A percentile compares a stretch with the other conserved stretches of the same genome.
These are phyloP conservation scores for Phytophthora constricta DNA, from an alignment of 352 stramenopile genomes.

Conservation along the genomic window DNA sequence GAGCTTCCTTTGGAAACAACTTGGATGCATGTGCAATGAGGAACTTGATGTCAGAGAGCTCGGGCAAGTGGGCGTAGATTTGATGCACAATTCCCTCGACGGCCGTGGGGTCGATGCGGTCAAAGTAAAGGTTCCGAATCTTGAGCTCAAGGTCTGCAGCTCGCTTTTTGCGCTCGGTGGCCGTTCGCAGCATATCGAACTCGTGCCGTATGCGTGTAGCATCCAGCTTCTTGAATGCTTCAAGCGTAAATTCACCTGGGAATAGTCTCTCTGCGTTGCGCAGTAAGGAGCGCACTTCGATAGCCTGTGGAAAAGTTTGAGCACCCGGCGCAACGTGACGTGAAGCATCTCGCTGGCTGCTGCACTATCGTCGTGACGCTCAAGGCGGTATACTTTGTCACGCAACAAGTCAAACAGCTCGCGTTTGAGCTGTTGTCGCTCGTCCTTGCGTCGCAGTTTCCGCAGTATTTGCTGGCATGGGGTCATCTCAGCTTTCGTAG, in stretches of 20 bases:
- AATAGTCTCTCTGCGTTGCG: constrained; percentile 86
- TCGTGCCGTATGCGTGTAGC: constrained; percentile 26
- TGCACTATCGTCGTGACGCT: constrained; percentile 39
- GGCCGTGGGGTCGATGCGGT: constrained; percentile 78
- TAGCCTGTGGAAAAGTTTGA: constrained; percentile 67
- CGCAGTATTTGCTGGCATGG: constrained; percentile 58
- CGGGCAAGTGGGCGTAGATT: constrained; percentile 81
- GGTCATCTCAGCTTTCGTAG: constrained; percentile 15
- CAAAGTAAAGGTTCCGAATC: constrained; percentile 91
- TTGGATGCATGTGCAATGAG: constrained; percentile 70
- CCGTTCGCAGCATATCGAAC: constrained; percentile 51
- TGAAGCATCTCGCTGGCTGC: constrained; percentile 34
- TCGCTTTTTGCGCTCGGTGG: constrained; percentile 80
- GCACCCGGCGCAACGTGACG: constrained; percentile 52
- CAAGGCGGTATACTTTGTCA: constrained; percentile 65
- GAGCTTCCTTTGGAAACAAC: constrained; percentile 73
- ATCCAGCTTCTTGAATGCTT: constrained; percentile 41
- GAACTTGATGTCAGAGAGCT: constrained; percentile 85
- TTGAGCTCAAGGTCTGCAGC: constrained; percentile 89
- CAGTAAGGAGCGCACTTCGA: constrained; percentile 83
- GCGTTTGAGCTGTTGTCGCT: constrained; percentile 62
- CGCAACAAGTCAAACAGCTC: constrained; percentile 64
- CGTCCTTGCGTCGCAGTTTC: constrained; percentile 70
- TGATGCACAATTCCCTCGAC: constrained; percentile 84
- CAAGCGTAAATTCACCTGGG: constrained; percentile 51